Percentiles rank a stretch among this genome's conserved stretches.
Conservation (phyloP, 140 eudicot species). For the Erigeron philadelphicus region DNA sequence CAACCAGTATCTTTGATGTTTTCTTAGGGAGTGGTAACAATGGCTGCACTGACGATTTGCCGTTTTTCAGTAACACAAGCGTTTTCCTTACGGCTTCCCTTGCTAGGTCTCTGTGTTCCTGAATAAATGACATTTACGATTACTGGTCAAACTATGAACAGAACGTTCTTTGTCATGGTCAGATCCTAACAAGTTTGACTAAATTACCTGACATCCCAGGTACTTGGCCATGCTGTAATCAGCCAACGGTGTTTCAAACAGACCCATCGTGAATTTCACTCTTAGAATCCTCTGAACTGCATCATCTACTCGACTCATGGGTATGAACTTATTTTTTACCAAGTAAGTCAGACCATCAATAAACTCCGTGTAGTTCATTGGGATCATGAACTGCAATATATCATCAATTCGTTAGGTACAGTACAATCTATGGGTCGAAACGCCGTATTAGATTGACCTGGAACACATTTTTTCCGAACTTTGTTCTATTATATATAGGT, state of each 20-base stretch:
- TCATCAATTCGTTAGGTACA: slow-evolving; percentile 4
- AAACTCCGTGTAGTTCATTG: slow-evolving; percentile 50
- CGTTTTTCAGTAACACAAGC: slow-evolving; percentile 45
- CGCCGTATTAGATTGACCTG: not conserved
- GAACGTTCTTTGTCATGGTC: not conserved
- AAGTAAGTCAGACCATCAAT: slow-evolving; percentile 44
- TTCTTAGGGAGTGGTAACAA: slow-evolving; percentile 43
- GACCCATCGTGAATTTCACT: slow-evolving; percentile 49
- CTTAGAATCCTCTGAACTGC: slow-evolving; percentile 61
- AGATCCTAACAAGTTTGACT: not conserved
- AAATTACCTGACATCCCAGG: slow-evolving; percentile 36
- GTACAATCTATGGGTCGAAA: not conserved
- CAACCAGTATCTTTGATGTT: slow-evolving; percentile 36
- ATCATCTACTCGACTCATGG: slow-evolving; percentile 60
- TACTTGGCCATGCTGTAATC: slow-evolving; percentile 34
- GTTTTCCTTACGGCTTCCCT: slow-evolving; percentile 59
- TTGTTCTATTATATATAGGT: not conserved
- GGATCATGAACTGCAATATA: slow-evolving; percentile 57
- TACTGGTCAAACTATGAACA: not conserved
- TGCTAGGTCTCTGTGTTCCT: slow-evolving; percentile 51
- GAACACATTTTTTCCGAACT: not conserved
- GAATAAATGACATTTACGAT: not conserved
- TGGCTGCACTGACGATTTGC: slow-evolving; percentile 25
- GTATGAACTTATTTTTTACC: slow-evolving; percentile 47
- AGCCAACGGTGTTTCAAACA: slow-evolving; percentile 43